phyloP scores from a whole-genome alignment of 768 basidiomycete genomes.

The Termitomyces sp. region DNA sequence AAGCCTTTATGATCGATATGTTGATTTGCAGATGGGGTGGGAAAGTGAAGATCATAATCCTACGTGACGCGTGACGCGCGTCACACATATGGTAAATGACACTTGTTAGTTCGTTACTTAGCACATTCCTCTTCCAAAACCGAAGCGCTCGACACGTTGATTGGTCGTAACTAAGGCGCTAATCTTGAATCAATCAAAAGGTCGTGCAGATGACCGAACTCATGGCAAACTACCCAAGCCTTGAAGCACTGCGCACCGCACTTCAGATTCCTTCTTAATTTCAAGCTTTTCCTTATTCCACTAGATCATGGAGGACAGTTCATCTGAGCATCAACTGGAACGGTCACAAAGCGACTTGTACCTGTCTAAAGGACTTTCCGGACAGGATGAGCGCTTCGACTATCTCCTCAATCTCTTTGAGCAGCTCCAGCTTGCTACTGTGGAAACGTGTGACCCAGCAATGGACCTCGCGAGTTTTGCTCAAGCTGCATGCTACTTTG shows the following conservation, averaged over 20 bases:
- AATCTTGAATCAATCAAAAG: not conserved
- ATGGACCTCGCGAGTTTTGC: constrained; percentile 39
- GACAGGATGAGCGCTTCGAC: constrained; percentile 34
- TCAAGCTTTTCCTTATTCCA: not conserved
- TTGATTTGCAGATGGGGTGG: not conserved
- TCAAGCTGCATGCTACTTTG: constrained; percentile 30
- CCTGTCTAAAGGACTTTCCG: constrained; percentile 25
- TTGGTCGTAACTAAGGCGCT: not conserved
- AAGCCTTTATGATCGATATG: not conserved
- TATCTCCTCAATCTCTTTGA: constrained; percentile 27
- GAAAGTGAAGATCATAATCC: not conserved
- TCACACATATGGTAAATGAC: not conserved
- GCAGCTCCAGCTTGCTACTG: constrained; percentile 32
- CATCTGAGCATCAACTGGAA: not conserved
- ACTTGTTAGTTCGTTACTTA: not conserved
- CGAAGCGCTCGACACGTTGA: not conserved
- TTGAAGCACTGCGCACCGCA: not conserved
- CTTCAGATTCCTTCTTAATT: not conserved
- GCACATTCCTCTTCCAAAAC: not conserved
- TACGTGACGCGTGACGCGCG: not conserved
- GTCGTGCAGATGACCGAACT: not conserved
- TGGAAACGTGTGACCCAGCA: constrained; percentile 31
- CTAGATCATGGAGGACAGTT: not conserved
- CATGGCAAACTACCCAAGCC: not conserved
- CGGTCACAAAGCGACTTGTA: constrained; percentile 4